Base-by-base conservation (phyloP, 176 grass and related monocot genomes). In the Triticum urartu region DNA sequence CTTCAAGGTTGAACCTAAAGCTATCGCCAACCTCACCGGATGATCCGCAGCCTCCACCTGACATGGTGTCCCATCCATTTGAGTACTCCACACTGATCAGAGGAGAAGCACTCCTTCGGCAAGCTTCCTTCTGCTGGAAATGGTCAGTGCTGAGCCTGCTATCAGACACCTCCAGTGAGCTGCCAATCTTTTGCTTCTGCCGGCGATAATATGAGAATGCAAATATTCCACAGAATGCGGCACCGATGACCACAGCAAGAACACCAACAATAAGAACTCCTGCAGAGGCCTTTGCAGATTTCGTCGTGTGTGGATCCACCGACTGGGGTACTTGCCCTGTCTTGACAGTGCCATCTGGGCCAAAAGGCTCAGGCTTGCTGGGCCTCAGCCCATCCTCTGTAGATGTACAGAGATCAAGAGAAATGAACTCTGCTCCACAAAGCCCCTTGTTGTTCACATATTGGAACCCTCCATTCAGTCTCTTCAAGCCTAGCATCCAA, bases 101-200 rank as follows among this genome's bases (percentile, higher is more conserved):
- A 1, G 90, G 90, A 18, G 93, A 99, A 60, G 86, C 91, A 42
- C 90, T 96, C 79, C 93, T 94, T 75, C 89, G 87, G 74, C 83
- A 92, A 15, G 77, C 76, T 82, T 96, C 97, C 79, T 99, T 96
- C 54, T 90, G 93, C 68, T 91, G 93, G 80, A 91, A 89, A 59
- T 94, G 90, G 80, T 99, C 97, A 11, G 97, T 96, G 86, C 97
- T 99, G 20, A 96, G 89, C 33, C 97, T 86, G 78, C 97, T 96
- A 80, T 99, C 94, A 14, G 92, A 96, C 81, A 96, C 87, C 84
- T 99, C 97, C 68, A 96, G 71, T 10, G 97, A 94, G 83, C 97
- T 99, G 39, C 97, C 80, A 64, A 99, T 99, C 87, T 88, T 99
- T 76, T 99, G 97, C 85, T 99, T 99, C 85, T 88, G 91, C 24